Percentiles rank a stretch among this genome's conserved stretches.
phyloP scores from a whole-genome alignment of 768 basidiomycete species.

The Lentinus tigrinus region DNA sequence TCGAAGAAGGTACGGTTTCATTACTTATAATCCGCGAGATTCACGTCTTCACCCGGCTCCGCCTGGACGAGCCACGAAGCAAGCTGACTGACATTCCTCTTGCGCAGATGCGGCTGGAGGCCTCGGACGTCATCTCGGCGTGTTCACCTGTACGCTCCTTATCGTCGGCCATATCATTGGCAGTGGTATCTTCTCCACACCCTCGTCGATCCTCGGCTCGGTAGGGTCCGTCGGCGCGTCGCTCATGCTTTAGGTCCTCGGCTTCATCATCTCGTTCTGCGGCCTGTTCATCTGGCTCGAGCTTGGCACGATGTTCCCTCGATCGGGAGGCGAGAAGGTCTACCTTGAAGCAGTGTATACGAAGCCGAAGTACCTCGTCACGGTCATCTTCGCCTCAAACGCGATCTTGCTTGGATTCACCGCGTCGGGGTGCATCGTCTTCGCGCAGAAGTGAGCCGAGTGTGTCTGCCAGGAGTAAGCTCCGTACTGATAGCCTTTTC shows the following conservation, averaged over 20 bases:
- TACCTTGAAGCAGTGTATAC: constrained; percentile 56
- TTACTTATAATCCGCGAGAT: too few relatives aligned
- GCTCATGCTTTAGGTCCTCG: constrained; percentile 63
- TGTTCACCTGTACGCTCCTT: constrained; percentile 55
- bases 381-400: constrained; percentile 34
- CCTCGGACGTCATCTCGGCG: constrained; percentile 56
- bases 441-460: constrained; percentile 26
- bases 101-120: constrained; percentile 49
- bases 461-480: not conserved
- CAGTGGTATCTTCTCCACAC: constrained; percentile 66
- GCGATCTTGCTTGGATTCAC: constrained; percentile 39
- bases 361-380: constrained; percentile 32
- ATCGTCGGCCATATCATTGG: constrained; percentile 61
- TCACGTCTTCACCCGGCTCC: too few relatives aligned
- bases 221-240: constrained; percentile 61
- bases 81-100: too few relatives aligned
- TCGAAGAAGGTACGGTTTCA: constrained; percentile 38
- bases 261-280: constrained; percentile 56
- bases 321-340: constrained; percentile 63
- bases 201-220: constrained; percentile 54
- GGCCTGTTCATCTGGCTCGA: constrained; percentile 65
- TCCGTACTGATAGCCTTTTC: not conserved
- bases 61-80: too few relatives aligned
- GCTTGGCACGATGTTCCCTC: constrained; percentile 61
- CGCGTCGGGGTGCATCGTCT: constrained; percentile 31